Evolutionary conservation across 495 filamentous ascomycete genomes (phyloP).

Genomic region (Cairneyella variabilis): DNA sequence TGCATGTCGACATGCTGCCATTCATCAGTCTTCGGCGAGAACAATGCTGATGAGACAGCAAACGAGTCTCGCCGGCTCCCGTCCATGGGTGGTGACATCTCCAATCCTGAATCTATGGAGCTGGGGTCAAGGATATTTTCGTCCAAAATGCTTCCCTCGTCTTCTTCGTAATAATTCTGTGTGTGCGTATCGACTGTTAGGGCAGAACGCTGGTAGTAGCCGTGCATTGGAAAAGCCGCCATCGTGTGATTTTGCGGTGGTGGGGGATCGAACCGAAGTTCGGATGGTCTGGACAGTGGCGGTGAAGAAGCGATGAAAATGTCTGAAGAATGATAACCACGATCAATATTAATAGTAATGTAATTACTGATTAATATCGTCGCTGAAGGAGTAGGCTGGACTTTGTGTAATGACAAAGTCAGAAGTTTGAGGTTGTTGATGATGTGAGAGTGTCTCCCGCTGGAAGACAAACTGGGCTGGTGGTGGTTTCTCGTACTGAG

Average conservation of each 20-base stretch:
- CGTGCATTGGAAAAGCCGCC: constrained; percentile 50
- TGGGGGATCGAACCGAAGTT: constrained; percentile 20
- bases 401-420: constrained; percentile 16
- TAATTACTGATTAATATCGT: neutral
- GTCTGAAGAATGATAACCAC: constrained; percentile 10
- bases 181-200: constrained; percentile 58
- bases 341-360: constrained; percentile 10
- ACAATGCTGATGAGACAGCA: constrained; percentile 59
- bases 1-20: constrained; percentile 62
- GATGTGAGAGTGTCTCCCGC: neutral
- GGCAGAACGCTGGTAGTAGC: constrained; percentile 60
- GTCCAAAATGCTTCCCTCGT: constrained; percentile 78
- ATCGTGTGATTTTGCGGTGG: constrained; percentile 34
- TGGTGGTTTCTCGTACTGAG: neutral
- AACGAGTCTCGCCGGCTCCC: constrained; percentile 69
- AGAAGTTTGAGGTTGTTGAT: constrained; percentile 1
- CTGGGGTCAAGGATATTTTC: constrained; percentile 74
- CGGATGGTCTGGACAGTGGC: constrained; percentile 15
- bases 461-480: constrained; percentile 6
- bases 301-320: constrained; percentile 25
- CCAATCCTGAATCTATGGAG: constrained; percentile 59
- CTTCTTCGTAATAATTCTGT: constrained; percentile 68
- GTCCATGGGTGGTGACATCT: constrained; percentile 63
- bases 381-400: constrained; percentile 1
- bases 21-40: constrained; percentile 69